Conservation (phyloP, 345 rosid genomes). For the Chamaenerion angustifolium region DNA sequence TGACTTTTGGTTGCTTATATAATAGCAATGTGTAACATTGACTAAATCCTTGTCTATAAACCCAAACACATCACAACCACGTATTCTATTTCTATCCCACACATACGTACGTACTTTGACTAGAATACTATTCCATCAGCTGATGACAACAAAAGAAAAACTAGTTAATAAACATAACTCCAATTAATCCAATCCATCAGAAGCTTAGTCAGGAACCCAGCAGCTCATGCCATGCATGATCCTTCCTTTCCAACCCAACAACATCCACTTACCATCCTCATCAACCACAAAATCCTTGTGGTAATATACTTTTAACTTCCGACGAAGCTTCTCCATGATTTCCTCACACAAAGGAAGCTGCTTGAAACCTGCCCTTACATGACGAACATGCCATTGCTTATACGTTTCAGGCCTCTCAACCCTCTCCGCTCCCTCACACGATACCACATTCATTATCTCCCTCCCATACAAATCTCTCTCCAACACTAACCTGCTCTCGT, state of each 20-base stretch:
- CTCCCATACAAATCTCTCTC: conserved; percentile 17
- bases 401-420: conserved; percentile 11
- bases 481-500: conserved; percentile 12
- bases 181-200: too few relatives aligned
- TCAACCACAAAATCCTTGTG: conserved; percentile 20
- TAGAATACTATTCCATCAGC: too few relatives aligned
- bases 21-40: too few relatives aligned
- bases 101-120: too few relatives aligned
- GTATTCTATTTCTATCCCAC: too few relatives aligned
- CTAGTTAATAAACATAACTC: too few relatives aligned
- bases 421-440: conserved; percentile 21
- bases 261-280: conserved; percentile 20
- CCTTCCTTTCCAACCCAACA: conserved; percentile 25
- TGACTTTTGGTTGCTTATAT: too few relatives aligned
- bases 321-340: conserved; percentile 6
- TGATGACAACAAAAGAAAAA: too few relatives aligned
- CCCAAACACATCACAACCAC: too few relatives aligned
- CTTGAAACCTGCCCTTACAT: conserved; percentile 18
- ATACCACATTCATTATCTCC: conserved; percentile 21
- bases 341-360: conserved; percentile 10
- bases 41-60: too few relatives aligned
- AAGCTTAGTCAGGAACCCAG: conserved; percentile 21
- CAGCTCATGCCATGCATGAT: conserved; percentile 11
- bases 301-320: conserved; percentile 10
- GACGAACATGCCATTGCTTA: conserved; percentile 25